These are phyloP conservation scores for Cinchona pubescens DNA, from an alignment of 257 asterid genomes.

Conservation along the genomic window DNA sequence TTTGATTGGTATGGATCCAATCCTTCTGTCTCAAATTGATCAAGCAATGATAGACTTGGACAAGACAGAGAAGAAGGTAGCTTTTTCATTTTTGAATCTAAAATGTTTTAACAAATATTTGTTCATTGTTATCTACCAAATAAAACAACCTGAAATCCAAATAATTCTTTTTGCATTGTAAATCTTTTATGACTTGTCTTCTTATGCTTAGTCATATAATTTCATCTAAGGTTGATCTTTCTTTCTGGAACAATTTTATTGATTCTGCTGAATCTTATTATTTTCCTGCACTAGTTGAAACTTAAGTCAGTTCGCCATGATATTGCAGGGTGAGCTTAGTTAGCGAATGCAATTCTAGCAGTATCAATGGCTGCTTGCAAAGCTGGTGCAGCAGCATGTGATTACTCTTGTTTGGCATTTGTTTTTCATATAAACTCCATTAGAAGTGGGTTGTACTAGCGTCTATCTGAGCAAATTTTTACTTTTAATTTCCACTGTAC, in stretches of 20 bases:
- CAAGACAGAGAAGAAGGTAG: slow-evolving; percentile 93
- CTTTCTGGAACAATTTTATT: no score
- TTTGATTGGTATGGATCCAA: slow-evolving; percentile 97
- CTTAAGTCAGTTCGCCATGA: neutral
- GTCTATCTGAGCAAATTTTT: slow-evolving; percentile 16
- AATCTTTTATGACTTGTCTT: neutral
- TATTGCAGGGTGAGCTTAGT: slow-evolving; percentile 86
- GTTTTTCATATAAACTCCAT: neutral
- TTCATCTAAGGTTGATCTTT: neutral
- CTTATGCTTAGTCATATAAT: neutral
- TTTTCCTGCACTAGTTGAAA: slow-evolving; percentile 1
- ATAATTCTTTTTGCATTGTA: neutral
- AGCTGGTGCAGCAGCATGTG: slow-evolving; percentile 92
- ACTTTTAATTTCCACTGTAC: slow-evolving; percentile 80
- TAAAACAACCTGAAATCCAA: neutral
- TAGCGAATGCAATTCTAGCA: slow-evolving; percentile 91
- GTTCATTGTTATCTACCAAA: neutral
- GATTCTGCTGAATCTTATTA: neutral
- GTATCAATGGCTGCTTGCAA: slow-evolving; percentile 98
- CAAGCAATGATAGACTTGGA: slow-evolving; percentile 99
- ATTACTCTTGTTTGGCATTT: neutral
- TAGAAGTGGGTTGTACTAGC: neutral
- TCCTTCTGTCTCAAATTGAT: slow-evolving; percentile 93
- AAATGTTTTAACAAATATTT: neutral
- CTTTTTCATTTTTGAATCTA: neutral